Evolutionary conservation across 805 yeast genomes (phyloP), one percentile per base, ranked within the genome.

Genomic region (Candida ovalis): DNA sequence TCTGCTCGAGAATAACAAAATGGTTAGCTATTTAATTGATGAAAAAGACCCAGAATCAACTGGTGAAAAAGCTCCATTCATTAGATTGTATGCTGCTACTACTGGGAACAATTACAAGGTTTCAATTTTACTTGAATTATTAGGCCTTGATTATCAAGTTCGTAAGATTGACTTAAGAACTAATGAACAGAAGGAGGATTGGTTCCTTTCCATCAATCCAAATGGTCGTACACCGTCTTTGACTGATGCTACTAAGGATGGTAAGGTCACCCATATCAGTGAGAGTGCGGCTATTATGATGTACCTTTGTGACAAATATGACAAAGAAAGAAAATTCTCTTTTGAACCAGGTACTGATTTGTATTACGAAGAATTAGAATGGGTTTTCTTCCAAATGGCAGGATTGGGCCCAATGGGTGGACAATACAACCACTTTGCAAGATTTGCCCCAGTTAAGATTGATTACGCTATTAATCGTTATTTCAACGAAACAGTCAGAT

Each of bases 221-320:
- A 81, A 82, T 56, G 87, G 88, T 4, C 69, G 81, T 56, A 77
- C 84, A 44, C 88, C 89, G 24, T 72, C 81, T 0, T 62, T 84
- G 32, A 67, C 69, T 1, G 73, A 71, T 51, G 69, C 55, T 19
- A 59, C 63, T 36, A 57, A 61, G 32, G 68, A 73, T 4, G 82
- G 81, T 3, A 63, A 74, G 37, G 61, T 61, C 7, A 69, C 70
- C 27, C 66, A 76, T 21, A 59, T 84, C 24, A 73, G 75, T 54
- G 88, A 83, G 64, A 72, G 82, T 30, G 87, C 77, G 28, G 86
- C 88, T 2, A 82, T 83, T 51, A 61, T 84, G 63, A 65, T 70
- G 49, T 84, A 81, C 60, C 62, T 83, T 36, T 80, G 78, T 46
- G 86, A 81, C 53, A 78, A 74, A 52, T 84, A 77, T 60, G 88